These are phyloP conservation scores for Blastobotrys arbuscula DNA, from an alignment of 1,139 yeast species.

Conservation along the genomic window DNA sequence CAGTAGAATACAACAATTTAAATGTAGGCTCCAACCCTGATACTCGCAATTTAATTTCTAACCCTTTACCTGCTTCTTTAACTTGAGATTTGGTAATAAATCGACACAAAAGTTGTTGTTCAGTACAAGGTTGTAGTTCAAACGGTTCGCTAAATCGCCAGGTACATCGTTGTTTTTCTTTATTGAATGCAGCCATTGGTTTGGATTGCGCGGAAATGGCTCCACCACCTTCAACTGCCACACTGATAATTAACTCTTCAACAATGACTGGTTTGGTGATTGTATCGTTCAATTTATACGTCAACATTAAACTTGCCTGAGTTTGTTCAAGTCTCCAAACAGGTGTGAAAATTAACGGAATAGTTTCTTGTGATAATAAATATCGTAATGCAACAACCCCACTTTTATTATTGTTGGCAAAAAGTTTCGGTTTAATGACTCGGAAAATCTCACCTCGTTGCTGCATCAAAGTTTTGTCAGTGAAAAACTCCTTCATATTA, in stretches of 20 bases:
- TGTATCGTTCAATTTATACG: slow-evolving; percentile 54
- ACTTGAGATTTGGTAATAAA: slow-evolving; percentile 33
- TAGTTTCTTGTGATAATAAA: slow-evolving; percentile 50
- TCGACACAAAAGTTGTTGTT: slow-evolving; percentile 41
- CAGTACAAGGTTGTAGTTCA: slow-evolving; percentile 60
- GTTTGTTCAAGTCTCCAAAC: slow-evolving; percentile 83
- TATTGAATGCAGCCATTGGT: slow-evolving; percentile 85
- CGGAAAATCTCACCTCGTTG: slow-evolving; percentile 10
- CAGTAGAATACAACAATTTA: background rate
- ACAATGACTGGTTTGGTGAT: slow-evolving; percentile 42
- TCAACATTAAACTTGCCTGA: slow-evolving; percentile 79
- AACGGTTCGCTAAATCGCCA: slow-evolving; percentile 63
- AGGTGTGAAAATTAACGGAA: slow-evolving; percentile 70
- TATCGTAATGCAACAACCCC: slow-evolving; percentile 16
- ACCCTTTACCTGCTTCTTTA: slow-evolving; percentile 29
- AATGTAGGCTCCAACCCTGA: background rate
- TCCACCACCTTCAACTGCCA: slow-evolving; percentile 35
- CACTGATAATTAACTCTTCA: slow-evolving; percentile 60
- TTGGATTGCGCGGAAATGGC: slow-evolving; percentile 72
- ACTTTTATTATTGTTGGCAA: background rate
- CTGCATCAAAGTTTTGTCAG: slow-evolving; percentile 21
- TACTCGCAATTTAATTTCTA: slow-evolving; percentile 28
- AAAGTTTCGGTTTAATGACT: background rate
- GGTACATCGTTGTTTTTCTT: slow-evolving; percentile 75
- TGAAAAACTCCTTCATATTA: slow-evolving; percentile 16